These are phyloP conservation scores for Hsuehochloa calcarea DNA, from an alignment of 176 grass and related monocot genomes.

Conservation along the genomic window DNA sequence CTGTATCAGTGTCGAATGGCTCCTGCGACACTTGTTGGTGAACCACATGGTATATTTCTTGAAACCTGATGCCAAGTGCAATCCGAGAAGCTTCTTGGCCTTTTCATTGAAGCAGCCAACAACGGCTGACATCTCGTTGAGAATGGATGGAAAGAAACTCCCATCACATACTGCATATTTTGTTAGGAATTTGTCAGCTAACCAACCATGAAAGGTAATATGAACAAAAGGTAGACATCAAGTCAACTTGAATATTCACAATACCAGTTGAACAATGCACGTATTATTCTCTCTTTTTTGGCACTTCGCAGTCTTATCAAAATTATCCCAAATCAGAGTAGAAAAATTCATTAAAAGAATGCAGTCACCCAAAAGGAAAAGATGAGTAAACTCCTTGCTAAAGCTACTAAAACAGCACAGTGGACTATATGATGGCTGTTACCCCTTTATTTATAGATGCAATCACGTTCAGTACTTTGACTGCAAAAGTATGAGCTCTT, in stretches of 20 bases:
- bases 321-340: not conserved
- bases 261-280: not conserved
- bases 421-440: conserved; percentile 1
- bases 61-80: conserved; percentile 80
- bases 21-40: conserved; percentile 35
- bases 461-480: not conserved
- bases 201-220: not conserved
- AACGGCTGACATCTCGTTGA: conserved; percentile 73
- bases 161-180: conserved; percentile 78
- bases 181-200: conserved; percentile 20
- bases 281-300: not conserved
- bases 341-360: not conserved
- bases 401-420: not conserved
- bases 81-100: conserved; percentile 70
- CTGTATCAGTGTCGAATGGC: conserved; percentile 50
- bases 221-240: not conserved
- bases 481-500: not conserved
- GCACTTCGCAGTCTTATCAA: not conserved
- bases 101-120: conserved; percentile 84
- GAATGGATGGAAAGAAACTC: conserved; percentile 80
- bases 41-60: conserved; percentile 63
- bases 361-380: not conserved
- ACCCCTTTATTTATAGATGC: not conserved
- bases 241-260: not conserved
- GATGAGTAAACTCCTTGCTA: not conserved